These are phyloP conservation scores for Eimeria sp. DNA, from an alignment of 169 alveolate species.

Conservation along the genomic window DNA sequence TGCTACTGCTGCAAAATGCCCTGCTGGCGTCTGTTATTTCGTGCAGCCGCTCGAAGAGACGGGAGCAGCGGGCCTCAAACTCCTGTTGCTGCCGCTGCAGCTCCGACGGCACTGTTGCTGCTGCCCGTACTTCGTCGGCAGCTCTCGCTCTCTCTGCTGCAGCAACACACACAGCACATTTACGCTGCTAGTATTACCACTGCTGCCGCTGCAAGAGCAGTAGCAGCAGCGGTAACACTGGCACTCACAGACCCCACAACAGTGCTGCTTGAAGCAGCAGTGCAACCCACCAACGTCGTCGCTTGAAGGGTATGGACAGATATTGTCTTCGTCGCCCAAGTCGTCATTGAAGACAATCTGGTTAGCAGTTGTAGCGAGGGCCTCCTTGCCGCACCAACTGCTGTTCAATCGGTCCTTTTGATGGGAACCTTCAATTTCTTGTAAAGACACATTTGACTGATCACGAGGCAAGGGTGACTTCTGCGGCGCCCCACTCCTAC, in stretches of 20 bases:
- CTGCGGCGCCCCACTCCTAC: background rate
- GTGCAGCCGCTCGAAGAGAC: slow-evolving; percentile 44
- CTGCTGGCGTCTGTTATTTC: slow-evolving; percentile 68
- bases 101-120: slow-evolving; percentile 22
- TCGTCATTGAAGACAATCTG: slow-evolving; percentile 1
- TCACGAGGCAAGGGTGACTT: background rate
- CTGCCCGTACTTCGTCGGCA: slow-evolving; percentile 37
- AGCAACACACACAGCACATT: background rate
- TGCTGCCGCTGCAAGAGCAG: background rate
- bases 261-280: too few species aligned
- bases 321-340: slow-evolving; percentile 7
- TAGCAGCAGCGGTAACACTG: background rate
- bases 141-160: slow-evolving; percentile 44
- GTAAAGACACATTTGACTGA: background rate
- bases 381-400: slow-evolving; percentile 12
- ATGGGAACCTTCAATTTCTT: background rate
- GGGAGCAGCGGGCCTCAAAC: slow-evolving; percentile 55
- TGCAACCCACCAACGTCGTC: slow-evolving; percentile 50
- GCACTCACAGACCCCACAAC: background rate
- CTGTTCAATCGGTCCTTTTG: background rate
- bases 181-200: background rate
- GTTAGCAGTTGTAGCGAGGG: slow-evolving; percentile 4
- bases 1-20: slow-evolving; percentile 65
- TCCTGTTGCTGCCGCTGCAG: slow-evolving; percentile 58
- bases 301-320: slow-evolving; percentile 18